A percentile compares a stretch with the other conserved stretches of the same genome.
phyloP scores from a whole-genome alignment of 108 stramenopile species.

The Cyclotella choctawhatcheeana region DNA sequence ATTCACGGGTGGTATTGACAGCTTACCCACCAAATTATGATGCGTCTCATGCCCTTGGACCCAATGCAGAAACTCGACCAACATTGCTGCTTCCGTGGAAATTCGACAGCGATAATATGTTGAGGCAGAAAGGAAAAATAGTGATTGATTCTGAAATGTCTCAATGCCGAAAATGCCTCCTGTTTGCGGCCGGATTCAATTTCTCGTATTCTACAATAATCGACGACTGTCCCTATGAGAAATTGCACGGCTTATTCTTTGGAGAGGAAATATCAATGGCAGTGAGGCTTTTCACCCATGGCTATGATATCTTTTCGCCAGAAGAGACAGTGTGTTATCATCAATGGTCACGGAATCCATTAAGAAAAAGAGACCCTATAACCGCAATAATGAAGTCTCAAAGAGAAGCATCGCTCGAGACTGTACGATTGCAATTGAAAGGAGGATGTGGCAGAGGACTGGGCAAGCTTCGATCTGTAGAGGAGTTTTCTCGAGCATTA shows the following conservation, averaged over 20 bases:
- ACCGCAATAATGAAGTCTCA: constrained; percentile 1
- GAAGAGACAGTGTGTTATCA: constrained; percentile 79
- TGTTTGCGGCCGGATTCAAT: constrained; percentile 90
- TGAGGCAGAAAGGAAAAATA: constrained; percentile 69
- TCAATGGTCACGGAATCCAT: constrained; percentile 62
- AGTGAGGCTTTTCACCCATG: constrained; percentile 77
- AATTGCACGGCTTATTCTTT: constrained; percentile 80
- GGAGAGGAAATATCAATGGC: constrained; percentile 92
- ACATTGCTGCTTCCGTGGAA: constrained; percentile 75
- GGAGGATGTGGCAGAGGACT: constrained; percentile 32
- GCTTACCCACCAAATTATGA: constrained; percentile 85
- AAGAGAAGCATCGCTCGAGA: constrained; percentile 21
- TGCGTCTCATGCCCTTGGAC: constrained; percentile 56
- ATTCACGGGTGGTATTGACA: constrained; percentile 59
- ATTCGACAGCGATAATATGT: constrained; percentile 64
- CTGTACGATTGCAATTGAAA: constrained; percentile 34
- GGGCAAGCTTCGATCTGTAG: constrained; percentile 45
- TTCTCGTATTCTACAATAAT: constrained; percentile 61
- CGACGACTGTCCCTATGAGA: constrained; percentile 78
- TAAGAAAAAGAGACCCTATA: constrained; percentile 7
- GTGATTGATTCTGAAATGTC: constrained; percentile 20
- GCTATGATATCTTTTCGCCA: constrained; percentile 83
- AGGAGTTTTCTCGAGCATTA: constrained; percentile 52
- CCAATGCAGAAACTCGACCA: constrained; percentile 56
- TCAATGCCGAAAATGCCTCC: constrained; percentile 46